Percentiles rank a stretch among this genome's conserved stretches.
These are phyloP conservation scores for Pichia inconspicua DNA, from an alignment of 1,139 yeast species.

Conservation along the genomic window DNA sequence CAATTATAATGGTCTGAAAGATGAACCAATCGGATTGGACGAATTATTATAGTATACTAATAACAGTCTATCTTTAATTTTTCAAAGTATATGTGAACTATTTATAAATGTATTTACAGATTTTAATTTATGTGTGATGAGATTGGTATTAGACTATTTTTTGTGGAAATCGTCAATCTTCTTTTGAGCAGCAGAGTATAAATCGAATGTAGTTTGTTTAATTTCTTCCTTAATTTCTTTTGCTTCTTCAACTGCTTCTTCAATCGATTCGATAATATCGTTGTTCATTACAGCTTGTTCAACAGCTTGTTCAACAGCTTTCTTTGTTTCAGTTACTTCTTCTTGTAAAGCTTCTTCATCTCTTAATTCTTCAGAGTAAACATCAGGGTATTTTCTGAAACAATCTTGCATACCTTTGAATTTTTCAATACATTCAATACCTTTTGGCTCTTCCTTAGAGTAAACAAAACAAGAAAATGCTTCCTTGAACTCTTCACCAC, in stretches of 20 bases:
- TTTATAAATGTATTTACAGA: background rate
- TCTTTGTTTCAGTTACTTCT: conserved; percentile 12
- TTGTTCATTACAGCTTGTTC: conserved; percentile 15
- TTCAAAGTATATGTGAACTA: background rate
- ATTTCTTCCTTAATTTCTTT: conserved; percentile 16
- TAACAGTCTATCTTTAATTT: background rate
- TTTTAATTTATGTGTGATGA: background rate
- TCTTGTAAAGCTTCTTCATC: conserved; percentile 50
- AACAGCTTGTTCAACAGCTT: conserved; percentile 13
- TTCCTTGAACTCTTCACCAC: conserved; percentile 95
- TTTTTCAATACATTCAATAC: conserved; percentile 90
- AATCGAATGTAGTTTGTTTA: conserved; percentile 10
- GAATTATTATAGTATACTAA: conserved; percentile 12
- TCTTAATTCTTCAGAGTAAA: conserved; percentile 84
- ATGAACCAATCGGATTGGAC: conserved; percentile 28
- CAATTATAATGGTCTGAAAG: conserved; percentile 5
- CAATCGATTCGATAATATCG: conserved; percentile 16
- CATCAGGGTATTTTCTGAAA: conserved; percentile 89
- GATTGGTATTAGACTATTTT: conserved; percentile 3
- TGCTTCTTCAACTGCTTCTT: conserved; percentile 23
- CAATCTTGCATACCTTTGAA: conserved; percentile 91
- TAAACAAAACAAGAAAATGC: conserved; percentile 95
- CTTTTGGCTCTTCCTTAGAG: conserved; percentile 94
- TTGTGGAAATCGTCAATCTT: conserved; percentile 16
- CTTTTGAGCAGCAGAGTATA: conserved; percentile 16